A percentile compares a stretch with the other conserved stretches of the same genome.
These are phyloP conservation scores for Schizopora paradoxa DNA, from an alignment of 1,284 basidiomycete genomes.

Conservation along the genomic window DNA sequence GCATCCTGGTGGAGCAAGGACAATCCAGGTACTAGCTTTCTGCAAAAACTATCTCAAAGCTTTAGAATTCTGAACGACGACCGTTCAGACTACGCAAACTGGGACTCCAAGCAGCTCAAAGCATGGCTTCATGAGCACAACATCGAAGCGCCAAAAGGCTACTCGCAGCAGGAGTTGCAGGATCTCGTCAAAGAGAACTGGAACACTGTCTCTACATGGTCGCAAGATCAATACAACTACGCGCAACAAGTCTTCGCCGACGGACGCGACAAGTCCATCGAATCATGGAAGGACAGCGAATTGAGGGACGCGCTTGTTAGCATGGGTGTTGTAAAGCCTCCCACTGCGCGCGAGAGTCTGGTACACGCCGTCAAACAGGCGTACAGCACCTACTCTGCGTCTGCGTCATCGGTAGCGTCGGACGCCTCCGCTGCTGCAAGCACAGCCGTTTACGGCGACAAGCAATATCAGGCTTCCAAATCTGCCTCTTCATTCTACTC, in stretches of 20 bases:
- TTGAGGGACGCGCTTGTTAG: conserved; percentile 82
- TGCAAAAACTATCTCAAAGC: background rate
- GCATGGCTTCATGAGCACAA: conserved; percentile 71
- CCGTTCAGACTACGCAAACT: conserved; percentile 46
- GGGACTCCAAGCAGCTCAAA: conserved; percentile 60
- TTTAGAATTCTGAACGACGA: background rate
- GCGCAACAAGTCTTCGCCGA: conserved; percentile 67
- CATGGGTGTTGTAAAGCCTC: conserved; percentile 79
- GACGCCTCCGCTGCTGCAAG: conserved; percentile 41
- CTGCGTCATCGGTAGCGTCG: conserved; percentile 47
- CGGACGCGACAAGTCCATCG: conserved; percentile 34
- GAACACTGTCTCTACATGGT: conserved; percentile 52
- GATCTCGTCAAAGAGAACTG: conserved; percentile 61
- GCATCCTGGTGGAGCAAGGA: conserved; percentile 52
- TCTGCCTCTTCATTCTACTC: conserved; percentile 32
- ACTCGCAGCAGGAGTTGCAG: conserved; percentile 44
- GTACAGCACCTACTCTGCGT: conserved; percentile 52
- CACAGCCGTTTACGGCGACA: conserved; percentile 54
- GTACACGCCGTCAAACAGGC: conserved; percentile 71
- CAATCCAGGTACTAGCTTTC: conserved; percentile 24
- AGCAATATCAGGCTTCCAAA: conserved; percentile 42
- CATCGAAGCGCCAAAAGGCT: conserved; percentile 50
- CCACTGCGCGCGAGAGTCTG: conserved; percentile 75
- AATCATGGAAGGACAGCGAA: conserved; percentile 72
- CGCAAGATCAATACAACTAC: conserved; percentile 52